Percentiles rank a stretch among this genome's conserved stretches.
phyloP scores from a whole-genome alignment of 768 basidiomycete species.

The Tephrocybe sp. region DNA sequence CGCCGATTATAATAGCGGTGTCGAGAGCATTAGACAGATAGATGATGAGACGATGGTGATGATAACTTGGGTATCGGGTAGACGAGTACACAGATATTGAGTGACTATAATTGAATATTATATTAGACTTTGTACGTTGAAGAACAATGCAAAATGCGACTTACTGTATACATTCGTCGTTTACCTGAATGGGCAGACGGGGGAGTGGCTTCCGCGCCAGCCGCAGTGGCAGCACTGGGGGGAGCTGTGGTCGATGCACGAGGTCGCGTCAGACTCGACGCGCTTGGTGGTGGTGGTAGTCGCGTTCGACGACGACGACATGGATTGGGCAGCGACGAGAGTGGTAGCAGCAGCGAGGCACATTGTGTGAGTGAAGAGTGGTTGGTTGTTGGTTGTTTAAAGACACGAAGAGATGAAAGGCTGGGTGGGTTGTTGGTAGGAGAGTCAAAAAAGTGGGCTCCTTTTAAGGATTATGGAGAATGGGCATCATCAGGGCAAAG shows the following conservation, averaged over 20 bases:
- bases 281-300: constrained; percentile 6
- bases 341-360: constrained; percentile 19
- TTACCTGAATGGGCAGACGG: constrained; percentile 65
- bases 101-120: too few relatives aligned
- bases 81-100: constrained; percentile 2
- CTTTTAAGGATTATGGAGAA: constrained; percentile 31
- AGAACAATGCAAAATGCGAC: constrained; percentile 3
- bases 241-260: constrained; percentile 48
- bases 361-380: constrained; percentile 21
- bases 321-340: constrained; percentile 14
- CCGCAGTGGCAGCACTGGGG: constrained; percentile 81
- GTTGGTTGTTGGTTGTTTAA: too few relatives aligned
- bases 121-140: too few relatives aligned
- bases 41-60: not conserved
- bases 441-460: constrained; percentile 19
- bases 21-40: constrained; percentile 20
- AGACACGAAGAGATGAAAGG: too few relatives aligned
- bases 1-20: constrained; percentile 15
- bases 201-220: constrained; percentile 58
- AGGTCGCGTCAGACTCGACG: constrained; percentile 20
- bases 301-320: constrained; percentile 21
- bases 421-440: too few relatives aligned
- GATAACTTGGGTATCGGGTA: constrained; percentile 15
- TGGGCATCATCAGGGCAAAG: constrained; percentile 20
- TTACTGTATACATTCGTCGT: not conserved